Evolutionary conservation across 805 yeast genomes (phyloP), one percentile per base, ranked within the genome.

Genomic region (Starmera pachycereana): DNA sequence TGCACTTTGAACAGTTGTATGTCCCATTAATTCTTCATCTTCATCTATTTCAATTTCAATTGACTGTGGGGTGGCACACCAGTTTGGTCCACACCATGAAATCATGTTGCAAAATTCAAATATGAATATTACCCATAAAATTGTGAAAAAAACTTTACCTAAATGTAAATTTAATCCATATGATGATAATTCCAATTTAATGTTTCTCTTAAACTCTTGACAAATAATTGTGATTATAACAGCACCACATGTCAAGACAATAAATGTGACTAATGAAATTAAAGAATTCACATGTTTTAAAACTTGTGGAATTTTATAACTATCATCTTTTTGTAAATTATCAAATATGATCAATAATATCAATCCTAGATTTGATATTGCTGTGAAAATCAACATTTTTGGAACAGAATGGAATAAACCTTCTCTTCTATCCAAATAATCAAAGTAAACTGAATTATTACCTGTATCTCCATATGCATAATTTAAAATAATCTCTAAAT

Each of bases 51-150:
- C 3, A 8, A 34, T n/a, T 12, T 39, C 37, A 10, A 34, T 39
- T 9, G 30, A 6, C 6, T 54, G 51, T 5, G 76, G 74, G 38
- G 72, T 68, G 8, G 74, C 71, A 59, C 80, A 77, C 82, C 83
- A 68, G 12, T 59, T 44, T 3, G 71, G 68, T 8, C 71, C 69
- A 8, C 58, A 61, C 72, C 72, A 68, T 8, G 48, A 29, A 10
- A 50, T 30, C 42, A 52, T 44, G 4, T 40, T 37, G 4, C 54
- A 29, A n/a, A 50, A 16, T 1, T 44, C 35, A 46, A 41, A 44
- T 32, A 42, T 51, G 36, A 63, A 51, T 2, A 61, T 45, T 5
- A 60, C 11, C 75, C 75, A 71, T 7, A 65, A 47, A 3, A 72
- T 30, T 22, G 58, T 32, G 41, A 68, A 62, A 70, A 72, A 75